Base-by-base conservation (phyloP, 1,139 yeast species). In the Kodamaea sp. region DNA sequence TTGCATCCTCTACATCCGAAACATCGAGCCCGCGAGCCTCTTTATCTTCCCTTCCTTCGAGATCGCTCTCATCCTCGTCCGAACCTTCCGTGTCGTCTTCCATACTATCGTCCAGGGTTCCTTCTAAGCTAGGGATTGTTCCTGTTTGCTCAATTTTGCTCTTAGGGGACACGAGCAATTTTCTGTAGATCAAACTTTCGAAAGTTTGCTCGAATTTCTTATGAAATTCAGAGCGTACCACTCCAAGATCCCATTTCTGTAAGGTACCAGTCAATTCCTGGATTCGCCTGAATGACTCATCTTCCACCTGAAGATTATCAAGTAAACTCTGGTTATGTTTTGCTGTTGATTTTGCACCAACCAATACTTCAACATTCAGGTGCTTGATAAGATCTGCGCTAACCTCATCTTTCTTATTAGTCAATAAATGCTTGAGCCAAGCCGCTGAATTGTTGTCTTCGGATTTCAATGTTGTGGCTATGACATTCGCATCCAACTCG, bases 401-500 rank as follows among this genome's bases (percentile, higher is more conserved):
- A n/a, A 15, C 13, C 5, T 20, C 10, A 3, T n/a, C 11, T 3
- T 15, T 12, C 11, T 14, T 20, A 15, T 32, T 34, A 18, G 37
- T 30, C 4, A 43, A 18, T 10, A 47, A 25, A 15, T 35, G 35
- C 21, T 39, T 37, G 27, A 47, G 34, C 52, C 52, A 48, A 12
- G 48, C 32, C 13, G 38, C 35, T 4, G 48, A 42, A 24, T 40
- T 42, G 19, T 37, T 36, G 19, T 44, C 43, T n/a, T 43, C 46
- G 21, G 35, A 37, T 21, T 43, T 39, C 35, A 40, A 30, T 26
- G 45, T 38, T 40, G 38, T 33, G 7, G 40, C 24, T 24, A 47
- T 34, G 26, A 80, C 54, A 36, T 61, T 61, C 9, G 60, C 57
- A 46, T 85, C 92, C n/a, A 68, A 50, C 2, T 66, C 56, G 27